Conservation (phyloP, 2,329 filamentous ascomycete genomes). For the Lachnellula arida region DNA sequence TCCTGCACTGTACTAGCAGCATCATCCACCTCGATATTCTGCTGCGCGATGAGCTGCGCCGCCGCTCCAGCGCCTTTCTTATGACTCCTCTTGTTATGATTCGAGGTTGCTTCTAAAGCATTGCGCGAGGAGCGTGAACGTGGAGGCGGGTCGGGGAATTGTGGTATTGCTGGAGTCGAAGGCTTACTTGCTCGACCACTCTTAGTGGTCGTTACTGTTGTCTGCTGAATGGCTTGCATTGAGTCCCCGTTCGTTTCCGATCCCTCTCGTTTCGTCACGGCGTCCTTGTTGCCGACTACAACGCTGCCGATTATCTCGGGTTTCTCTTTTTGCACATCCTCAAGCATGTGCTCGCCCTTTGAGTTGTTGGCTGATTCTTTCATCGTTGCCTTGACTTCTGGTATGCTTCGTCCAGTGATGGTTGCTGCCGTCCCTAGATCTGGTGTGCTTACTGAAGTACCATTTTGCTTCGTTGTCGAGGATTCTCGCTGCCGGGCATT, state of each 20-base stretch:
- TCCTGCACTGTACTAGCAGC: constrained; percentile 40
- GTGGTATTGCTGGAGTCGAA: constrained; percentile 57
- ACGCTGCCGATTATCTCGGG: constrained; percentile 24
- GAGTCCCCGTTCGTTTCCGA: constrained; percentile 40
- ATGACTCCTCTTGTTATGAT: constrained; percentile 48
- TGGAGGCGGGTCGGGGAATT: constrained; percentile 50
- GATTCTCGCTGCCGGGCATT: constrained; percentile 51
- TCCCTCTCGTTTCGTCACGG: constrained; percentile 45
- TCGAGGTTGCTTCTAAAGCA: constrained; percentile 26
- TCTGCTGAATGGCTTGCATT: constrained; percentile 31
- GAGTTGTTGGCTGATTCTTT: constrained; percentile 42
- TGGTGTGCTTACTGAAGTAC: constrained; percentile 35
- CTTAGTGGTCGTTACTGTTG: constrained; percentile 48
- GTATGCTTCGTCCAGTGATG: constrained; percentile 30
- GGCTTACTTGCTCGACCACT: constrained; percentile 63
- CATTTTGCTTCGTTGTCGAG: constrained; percentile 57
- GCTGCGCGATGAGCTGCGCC: constrained; percentile 29
- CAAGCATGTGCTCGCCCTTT: constrained; percentile 30
- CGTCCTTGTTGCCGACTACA: constrained; percentile 38
- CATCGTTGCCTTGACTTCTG: constrained; percentile 49
- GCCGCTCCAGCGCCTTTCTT: constrained; percentile 49
- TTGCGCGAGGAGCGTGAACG: constrained; percentile 52
- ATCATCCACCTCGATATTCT: constrained; percentile 41
- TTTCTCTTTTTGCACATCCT: constrained; percentile 33
- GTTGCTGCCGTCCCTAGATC: constrained; percentile 27